Evolutionary conservation across 2,329 filamentous ascomycete species (phyloP).

Genomic region (Orbilia ellipsospora): DNA sequence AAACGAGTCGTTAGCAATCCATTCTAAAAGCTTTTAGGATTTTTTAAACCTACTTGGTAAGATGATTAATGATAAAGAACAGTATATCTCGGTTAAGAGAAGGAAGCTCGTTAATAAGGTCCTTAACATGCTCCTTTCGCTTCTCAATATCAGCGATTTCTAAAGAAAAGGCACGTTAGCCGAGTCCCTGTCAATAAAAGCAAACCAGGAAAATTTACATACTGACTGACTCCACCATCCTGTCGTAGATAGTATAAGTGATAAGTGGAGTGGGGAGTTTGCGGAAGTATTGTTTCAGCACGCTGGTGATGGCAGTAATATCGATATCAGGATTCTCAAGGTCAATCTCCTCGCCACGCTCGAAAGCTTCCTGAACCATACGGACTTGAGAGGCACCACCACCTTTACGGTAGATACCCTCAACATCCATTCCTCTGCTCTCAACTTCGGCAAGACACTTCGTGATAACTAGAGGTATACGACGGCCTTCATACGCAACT

Average conservation of each 20-base stretch:
- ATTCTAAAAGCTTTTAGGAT: background rate
- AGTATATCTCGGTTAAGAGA: constrained; percentile 86
- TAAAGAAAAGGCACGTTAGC: constrained; percentile 68
- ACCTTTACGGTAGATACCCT: constrained; percentile 98
- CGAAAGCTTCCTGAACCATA: constrained; percentile 88
- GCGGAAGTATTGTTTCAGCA: constrained; percentile 96
- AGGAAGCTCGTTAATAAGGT: constrained; percentile 81
- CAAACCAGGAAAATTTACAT: constrained; percentile 62
- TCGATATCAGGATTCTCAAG: constrained; percentile 94
- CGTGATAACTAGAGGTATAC: constrained; percentile 89
- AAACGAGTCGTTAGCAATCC: constrained; percentile 57
- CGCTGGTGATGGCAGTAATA: constrained; percentile 94
- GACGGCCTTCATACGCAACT: constrained; percentile 85
- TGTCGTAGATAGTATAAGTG: constrained; percentile 92
- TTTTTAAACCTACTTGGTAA: constrained; percentile 77
- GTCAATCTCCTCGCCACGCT: constrained; percentile 84
- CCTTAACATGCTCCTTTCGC: constrained; percentile 76
- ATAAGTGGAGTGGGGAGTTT: constrained; percentile 89
- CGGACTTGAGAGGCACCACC: constrained; percentile 93
- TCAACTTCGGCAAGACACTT: constrained; percentile 98
- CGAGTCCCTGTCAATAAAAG: constrained; percentile 4
- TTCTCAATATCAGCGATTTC: constrained; percentile 68
- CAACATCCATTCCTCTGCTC: constrained; percentile 92
- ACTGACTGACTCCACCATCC: constrained; percentile 82
- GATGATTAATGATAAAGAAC: constrained; percentile 93